Evolutionary conservation across 768 basidiomycete species (phyloP).

Genomic region (Coprinopsis sp.): DNA sequence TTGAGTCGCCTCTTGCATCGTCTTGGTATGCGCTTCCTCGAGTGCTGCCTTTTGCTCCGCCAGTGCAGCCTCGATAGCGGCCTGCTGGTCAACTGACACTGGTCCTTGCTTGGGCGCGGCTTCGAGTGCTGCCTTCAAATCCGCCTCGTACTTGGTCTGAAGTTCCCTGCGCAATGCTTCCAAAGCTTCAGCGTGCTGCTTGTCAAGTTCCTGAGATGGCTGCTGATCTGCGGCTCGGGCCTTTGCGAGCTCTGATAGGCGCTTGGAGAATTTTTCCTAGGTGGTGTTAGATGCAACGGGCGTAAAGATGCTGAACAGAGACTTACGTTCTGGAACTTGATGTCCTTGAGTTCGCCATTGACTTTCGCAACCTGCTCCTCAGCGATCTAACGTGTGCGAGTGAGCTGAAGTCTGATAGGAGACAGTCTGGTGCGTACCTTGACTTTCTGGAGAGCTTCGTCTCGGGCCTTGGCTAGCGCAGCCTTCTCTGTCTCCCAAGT

Average conservation of each 20-base stretch:
- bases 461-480: slow-evolving; percentile 52
- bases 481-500: slow-evolving; percentile 61
- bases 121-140: slow-evolving; percentile 50
- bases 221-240: slow-evolving; percentile 44
- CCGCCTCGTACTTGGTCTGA: slow-evolving; percentile 45
- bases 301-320: not conserved
- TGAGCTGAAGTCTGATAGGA: not conserved
- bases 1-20: slow-evolving; percentile 57
- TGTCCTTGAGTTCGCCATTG: slow-evolving; percentile 38
- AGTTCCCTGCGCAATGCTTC: slow-evolving; percentile 50
- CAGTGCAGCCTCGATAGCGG: slow-evolving; percentile 45
- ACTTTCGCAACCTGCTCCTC: slow-evolving; percentile 42
- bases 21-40: slow-evolving; percentile 45
- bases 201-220: slow-evolving; percentile 27
- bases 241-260: slow-evolving; percentile 49
- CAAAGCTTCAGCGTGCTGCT: slow-evolving; percentile 59
- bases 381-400: slow-evolving; percentile 24
- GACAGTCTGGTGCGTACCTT: slow-evolving; percentile 36
- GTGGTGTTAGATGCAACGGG: slow-evolving; percentile 1
- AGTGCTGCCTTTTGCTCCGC: slow-evolving; percentile 44
- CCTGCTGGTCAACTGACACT: slow-evolving; percentile 25
- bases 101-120: slow-evolving; percentile 32
- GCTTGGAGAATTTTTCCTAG: slow-evolving; percentile 60
- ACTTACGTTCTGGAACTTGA: slow-evolving; percentile 37
- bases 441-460: slow-evolving; percentile 54